Evolutionary conservation across 441 rosid species (phyloP), one percentile per base, ranked within the genome.

Genomic region (Eutrema salsugineum): DNA sequence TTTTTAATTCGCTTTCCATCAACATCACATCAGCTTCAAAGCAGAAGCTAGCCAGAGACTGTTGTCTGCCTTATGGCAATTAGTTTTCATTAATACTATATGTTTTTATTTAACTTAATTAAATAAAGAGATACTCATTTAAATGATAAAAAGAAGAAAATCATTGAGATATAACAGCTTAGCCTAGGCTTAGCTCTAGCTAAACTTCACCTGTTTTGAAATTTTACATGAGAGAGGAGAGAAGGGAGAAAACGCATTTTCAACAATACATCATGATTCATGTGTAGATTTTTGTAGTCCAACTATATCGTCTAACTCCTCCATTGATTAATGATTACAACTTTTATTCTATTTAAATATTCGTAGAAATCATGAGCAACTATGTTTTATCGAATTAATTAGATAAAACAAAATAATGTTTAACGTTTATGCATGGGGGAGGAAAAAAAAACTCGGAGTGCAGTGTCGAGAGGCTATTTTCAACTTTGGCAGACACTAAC

Each of bases 11-110:
- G 74, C 50, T 79, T 81, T 82, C 63, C 83, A 82, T 86, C 88
- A 83, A 75, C 63, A 80, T 89, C 92, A 76, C 82, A 81, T 89
- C 92, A 78, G 33, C 71, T 39, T 56, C 64, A 33, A 62, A 9
- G 19, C 71, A 53, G 64, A 46, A 66, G 72, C 75, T 78, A 63
- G 84, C 61, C 75, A 79, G 82, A 50, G 33, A 30, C 78, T 81
- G 46, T 76, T 32, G 51, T 48, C 54, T 46, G 48, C 50, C 11
- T 61, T 67, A 67, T 66, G 46, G 72, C 38, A 44, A 72, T 20
- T 51, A 42, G 12, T 62, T 71, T 53, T 71, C 55, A 71, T 32
- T 53, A 63, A 63, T 49, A 30, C 8, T 30, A 70, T 30, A 7
- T 28, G 30, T 42, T 42, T 62, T 43, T 32, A 11, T 32, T 54